Evolutionary conservation across 73 alveolate species (phyloP).

Genomic region (Paramecium tetraurelia): DNA sequence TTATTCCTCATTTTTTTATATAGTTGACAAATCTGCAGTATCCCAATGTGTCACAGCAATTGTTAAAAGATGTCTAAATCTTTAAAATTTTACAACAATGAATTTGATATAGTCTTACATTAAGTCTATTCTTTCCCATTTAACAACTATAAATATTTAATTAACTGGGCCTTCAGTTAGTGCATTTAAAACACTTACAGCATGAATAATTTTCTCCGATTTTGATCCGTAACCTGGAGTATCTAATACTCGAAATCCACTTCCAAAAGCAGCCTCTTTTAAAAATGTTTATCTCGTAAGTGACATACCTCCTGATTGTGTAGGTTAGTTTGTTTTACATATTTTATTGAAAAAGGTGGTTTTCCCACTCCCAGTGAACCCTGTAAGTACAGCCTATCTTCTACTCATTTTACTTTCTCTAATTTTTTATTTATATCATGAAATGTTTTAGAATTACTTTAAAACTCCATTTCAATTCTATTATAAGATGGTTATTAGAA

Average conservation of each 20-base stretch:
- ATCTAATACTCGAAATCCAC: background rate
- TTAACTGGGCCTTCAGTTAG: conserved; percentile 28
- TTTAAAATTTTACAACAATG: background rate
- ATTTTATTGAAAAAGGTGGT: conserved; percentile 1
- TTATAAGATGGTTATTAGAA: background rate
- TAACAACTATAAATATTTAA: conserved; percentile 6
- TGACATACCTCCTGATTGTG: background rate
- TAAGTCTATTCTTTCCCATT: background rate
- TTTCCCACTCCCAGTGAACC: conserved; percentile 22
- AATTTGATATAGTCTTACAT: background rate
- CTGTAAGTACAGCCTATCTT: background rate
- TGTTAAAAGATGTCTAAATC: conserved; percentile 12
- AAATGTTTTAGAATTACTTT: background rate
- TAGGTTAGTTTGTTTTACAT: background rate
- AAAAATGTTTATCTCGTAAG: background rate
- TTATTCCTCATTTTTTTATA: background rate
- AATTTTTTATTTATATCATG: too few relatives aligned
- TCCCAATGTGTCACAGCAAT: conserved; percentile 51
- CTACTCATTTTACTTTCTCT: too few relatives aligned
- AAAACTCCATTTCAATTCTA: background rate
- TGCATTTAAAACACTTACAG: background rate
- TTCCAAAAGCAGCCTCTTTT: background rate
- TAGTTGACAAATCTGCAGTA: background rate
- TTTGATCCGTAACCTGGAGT: conserved; percentile 35
- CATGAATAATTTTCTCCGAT: background rate